Evolutionary conservation across 345 rosid genomes (phyloP), one percentile per base, ranked within the genome.

Genomic region (Alliaria petiolata): DNA sequence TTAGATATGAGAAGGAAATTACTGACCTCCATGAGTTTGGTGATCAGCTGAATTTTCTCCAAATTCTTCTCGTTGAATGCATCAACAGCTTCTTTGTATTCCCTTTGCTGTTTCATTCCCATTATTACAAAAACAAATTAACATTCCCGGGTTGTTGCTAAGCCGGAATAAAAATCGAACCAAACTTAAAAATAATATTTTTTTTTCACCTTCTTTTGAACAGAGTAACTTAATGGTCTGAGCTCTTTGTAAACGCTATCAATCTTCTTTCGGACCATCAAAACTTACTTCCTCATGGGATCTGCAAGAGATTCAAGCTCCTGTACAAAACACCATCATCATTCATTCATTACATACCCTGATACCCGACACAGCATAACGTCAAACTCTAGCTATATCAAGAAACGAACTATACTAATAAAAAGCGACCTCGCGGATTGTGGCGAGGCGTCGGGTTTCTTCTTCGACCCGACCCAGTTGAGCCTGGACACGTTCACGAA

Each of bases 251-350:
- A 87, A 28, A 92, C 86, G 3, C 81, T 26, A 79, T 92, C 98
- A 25, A 89, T 84, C 89, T 77, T 89, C 83, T 92, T 92, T n/a
- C 96, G 78, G 7, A 92, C 83, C 47, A 84, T 0, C 14, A 81
- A 67, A 52, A 92, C 88, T 33, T 92, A 95, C 85, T 89, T 89
- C 78, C 96, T 87, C 96, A 89, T 86, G 42, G 98, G 98, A 87
- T 92, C 95, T 40, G 86, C 78, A 36, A 92, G 79, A 4, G 84
- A 75, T 67, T 87, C 92, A 59, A 92, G 96, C 76, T 89, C 98
- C 96, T 92, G 80, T 45, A 28, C 45, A 72, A 44, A 55, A 69
- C n/a, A 33, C 43, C 62, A 17, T 10, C 60, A 50, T 34, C 34
- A 69, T 43, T 63, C 34, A 34, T 47, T 45, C n/a, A n/a, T n/a